phyloP scores from a whole-genome alignment of 2,329 filamentous ascomycete species.

The Metarhizium album region DNA sequence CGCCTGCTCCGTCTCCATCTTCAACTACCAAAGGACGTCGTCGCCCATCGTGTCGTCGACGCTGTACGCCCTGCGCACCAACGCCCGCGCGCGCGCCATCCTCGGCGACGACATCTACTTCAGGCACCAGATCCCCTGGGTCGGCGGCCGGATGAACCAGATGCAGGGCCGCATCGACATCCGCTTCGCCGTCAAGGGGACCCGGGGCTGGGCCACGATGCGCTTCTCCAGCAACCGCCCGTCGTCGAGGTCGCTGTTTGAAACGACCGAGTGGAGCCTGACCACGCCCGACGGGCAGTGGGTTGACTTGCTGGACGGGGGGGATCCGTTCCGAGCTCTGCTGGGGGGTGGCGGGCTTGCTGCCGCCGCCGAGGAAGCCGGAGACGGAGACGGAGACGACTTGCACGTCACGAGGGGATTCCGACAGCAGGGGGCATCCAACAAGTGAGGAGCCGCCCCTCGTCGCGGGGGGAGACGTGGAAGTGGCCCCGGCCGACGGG shows the following conservation, averaged over 20 bases:
- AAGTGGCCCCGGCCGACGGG: conserved; percentile 5
- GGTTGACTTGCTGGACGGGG: conserved; percentile 64
- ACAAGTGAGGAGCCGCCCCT: conserved; percentile 19
- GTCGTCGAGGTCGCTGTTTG: conserved; percentile 52
- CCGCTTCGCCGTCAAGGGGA: conserved; percentile 75
- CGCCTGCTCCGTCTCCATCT: conserved; percentile 70
- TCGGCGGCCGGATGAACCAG: conserved; percentile 82
- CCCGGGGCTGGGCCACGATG: conserved; percentile 59
- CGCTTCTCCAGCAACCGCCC: conserved; percentile 68
- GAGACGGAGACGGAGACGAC: no score
- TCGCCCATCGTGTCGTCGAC: conserved; percentile 77
- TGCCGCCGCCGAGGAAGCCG: conserved; percentile 14
- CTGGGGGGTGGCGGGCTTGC: conserved; percentile 27
- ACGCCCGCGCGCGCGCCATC: conserved; percentile 58
- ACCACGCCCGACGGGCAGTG: conserved; percentile 48
- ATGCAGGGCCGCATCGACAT: conserved; percentile 86
- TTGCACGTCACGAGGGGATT: conserved; percentile 35
- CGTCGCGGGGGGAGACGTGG: background rate
- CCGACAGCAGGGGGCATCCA: conserved; percentile 33
- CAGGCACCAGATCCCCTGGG: conserved; percentile 69
- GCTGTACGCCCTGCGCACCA: conserved; percentile 84
- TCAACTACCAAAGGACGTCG: conserved; percentile 98
- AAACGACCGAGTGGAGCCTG: conserved; percentile 85
- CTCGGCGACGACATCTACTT: conserved; percentile 87
- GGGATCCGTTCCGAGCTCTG: conserved; percentile 55